Base-by-base conservation (phyloP, 2,329 filamentous ascomycete species). In the Aspergillus pseudoterreus region DNA sequence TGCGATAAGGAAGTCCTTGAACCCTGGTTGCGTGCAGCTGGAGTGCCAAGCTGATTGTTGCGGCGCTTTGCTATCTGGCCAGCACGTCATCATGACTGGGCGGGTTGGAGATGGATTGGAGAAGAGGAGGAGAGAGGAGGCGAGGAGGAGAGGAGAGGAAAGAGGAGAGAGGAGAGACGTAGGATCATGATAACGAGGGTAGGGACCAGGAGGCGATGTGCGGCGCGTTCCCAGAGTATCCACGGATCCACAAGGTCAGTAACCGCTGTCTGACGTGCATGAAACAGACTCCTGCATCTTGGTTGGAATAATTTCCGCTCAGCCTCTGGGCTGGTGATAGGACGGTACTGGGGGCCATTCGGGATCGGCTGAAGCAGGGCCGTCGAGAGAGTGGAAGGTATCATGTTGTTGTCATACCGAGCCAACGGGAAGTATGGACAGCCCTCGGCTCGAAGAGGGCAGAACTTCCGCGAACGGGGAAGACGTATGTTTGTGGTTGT, bases 201-300 rank as follows among this genome's bases (percentile, higher is more conserved):
- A 22, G 22, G 22, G 22, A 22, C 22, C 2, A 22, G 5, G 22
- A 6, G 22, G 22, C 4, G 11, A 35, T 35, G 33, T n/a, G n/a
- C n/a, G 6, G 33, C 33, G 10, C 33, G 33, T 12, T 6, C 33
- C 8, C 6, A 10, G 11, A 5, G 33, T 35, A 35, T 35, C 33
- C 11, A 35, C 10, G 33, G 33, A 4, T n/a, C 33, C n/a, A 35
- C 33, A n/a, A 12, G 33, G 33, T 35, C 33, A n/a, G 33, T 41
- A 41, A 4, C 38, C 24, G 38, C 22, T 46, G 27, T 46, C 47
- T 53, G 51, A 53, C 51, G 43, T 50, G 51, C 51, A 53, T 53
- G 33, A 17, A 50, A 27, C 30, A 15, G 38, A 43, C 45, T 36
- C 43, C 43, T 38, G 45, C 43, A 41, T 41, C 38, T 15, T 19